These are phyloP conservation scores for Thelephora ganbajun DNA, from an alignment of 768 basidiomycete genomes.

Conservation along the genomic window DNA sequence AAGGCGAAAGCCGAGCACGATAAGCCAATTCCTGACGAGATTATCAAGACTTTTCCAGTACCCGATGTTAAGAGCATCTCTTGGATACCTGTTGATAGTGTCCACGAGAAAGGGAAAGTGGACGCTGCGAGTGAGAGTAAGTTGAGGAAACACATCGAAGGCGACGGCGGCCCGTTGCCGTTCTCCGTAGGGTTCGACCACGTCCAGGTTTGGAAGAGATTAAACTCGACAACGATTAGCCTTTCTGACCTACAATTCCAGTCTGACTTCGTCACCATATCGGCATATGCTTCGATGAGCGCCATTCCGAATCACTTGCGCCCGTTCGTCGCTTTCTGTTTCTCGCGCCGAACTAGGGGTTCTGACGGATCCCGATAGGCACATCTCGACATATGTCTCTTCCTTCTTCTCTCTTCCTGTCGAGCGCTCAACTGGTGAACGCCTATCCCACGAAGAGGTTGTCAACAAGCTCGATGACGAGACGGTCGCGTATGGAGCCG, in stretches of 20 bases:
- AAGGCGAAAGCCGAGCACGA: constrained; percentile 82
- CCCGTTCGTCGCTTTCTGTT: constrained; percentile 29
- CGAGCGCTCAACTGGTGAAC: constrained; percentile 49
- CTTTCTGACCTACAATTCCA: constrained; percentile 17
- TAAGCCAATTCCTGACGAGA: constrained; percentile 61
- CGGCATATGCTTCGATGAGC: constrained; percentile 65
- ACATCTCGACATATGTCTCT: constrained; percentile 63
- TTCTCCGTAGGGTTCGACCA: constrained; percentile 93
- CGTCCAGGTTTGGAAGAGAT: constrained; percentile 46
- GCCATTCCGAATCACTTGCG: constrained; percentile 61
- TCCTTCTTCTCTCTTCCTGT: constrained; percentile 87
- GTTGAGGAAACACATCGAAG: constrained; percentile 48
- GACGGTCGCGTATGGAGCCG: constrained; percentile 76
- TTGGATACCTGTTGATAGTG: constrained; percentile 72
- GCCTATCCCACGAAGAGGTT: constrained; percentile 76
- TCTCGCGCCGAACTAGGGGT: background rate
- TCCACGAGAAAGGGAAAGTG: constrained; percentile 42
- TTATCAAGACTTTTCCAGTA: constrained; percentile 79
- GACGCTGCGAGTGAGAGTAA: constrained; percentile 20
- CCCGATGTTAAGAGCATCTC: constrained; percentile 83
- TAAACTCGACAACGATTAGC: too few relatives aligned
- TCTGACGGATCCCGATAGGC: constrained; percentile 26
- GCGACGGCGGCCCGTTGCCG: constrained; percentile 55
- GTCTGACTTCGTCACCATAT: constrained; percentile 86
- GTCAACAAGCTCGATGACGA: constrained; percentile 82